Evolutionary conservation across 768 basidiomycete genomes (phyloP).

Genomic region (Phaeotremella skinneri): DNA sequence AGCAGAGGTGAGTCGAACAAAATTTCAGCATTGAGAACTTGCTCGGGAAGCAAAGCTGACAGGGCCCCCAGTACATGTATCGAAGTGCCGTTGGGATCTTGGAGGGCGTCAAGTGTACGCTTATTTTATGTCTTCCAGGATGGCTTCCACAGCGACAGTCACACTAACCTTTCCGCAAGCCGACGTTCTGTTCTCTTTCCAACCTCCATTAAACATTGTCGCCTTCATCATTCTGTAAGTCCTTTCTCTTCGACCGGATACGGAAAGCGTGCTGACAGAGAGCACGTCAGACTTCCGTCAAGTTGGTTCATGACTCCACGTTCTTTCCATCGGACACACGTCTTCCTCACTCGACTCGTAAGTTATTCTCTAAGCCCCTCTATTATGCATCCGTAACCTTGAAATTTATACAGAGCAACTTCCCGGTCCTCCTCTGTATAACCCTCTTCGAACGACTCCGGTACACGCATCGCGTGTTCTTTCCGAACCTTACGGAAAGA

Average conservation of each 20-base stretch:
- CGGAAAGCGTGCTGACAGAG: background rate
- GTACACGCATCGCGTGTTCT: conserved; percentile 4
- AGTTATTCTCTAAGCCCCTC: background rate
- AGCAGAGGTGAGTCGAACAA: conserved; percentile 12
- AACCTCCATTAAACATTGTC: conserved; percentile 19
- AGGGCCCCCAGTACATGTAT: conserved; percentile 14
- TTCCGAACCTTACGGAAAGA: conserved; percentile 12
- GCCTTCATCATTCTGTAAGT: conserved; percentile 16
- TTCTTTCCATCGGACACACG: conserved; percentile 20
- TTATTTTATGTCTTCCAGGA: background rate
- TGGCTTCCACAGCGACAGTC: background rate
- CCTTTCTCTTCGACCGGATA: background rate
- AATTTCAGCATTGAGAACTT: background rate
- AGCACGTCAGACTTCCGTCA: conserved; percentile 3
- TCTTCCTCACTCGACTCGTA: conserved; percentile 20
- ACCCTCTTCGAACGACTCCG: conserved; percentile 17
- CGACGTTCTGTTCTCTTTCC: conserved; percentile 23
- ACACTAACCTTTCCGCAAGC: background rate
- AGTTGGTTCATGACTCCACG: conserved; percentile 13
- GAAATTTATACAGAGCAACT: conserved; percentile 4
- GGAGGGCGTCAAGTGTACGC: conserved; percentile 23
- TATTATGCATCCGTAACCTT: background rate
- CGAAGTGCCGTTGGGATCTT: conserved; percentile 20
- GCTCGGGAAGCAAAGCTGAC: background rate
- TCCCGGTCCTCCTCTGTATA: conserved; percentile 15